Evolutionary conservation across 805 yeast genomes (phyloP).

Genomic region (Helenozyma baotianmanensis): DNA sequence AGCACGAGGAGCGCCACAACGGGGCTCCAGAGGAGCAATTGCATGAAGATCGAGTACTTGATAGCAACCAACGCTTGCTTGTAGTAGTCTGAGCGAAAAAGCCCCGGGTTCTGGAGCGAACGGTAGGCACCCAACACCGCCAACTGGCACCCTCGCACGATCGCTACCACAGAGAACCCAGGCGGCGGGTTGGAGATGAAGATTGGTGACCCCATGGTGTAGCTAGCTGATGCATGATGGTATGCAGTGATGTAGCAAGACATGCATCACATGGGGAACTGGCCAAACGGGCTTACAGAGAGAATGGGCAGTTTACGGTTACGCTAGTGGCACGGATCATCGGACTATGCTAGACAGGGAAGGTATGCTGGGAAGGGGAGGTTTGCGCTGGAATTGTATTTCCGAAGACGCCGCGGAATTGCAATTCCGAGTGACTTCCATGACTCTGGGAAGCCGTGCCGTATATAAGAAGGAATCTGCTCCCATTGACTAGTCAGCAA

Average conservation of each 20-base stretch:
- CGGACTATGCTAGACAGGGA: no score
- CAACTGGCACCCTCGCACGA: slow-evolving; percentile 52
- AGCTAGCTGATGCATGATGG: no score
- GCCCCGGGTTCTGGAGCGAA: slow-evolving; percentile 39
- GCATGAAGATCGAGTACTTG: slow-evolving; percentile 33
- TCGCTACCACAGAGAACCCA: slow-evolving; percentile 45
- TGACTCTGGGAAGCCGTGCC: no score
- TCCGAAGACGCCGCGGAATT: slow-evolving; percentile 1
- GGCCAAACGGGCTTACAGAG: no score
- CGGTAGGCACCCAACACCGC: slow-evolving; percentile 47
- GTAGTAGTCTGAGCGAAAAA: slow-evolving; percentile 28
- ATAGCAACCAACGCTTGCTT: slow-evolving; percentile 32
- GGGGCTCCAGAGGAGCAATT: slow-evolving; percentile 24
- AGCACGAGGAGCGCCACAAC: slow-evolving; percentile 14
- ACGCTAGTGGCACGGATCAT: no score
- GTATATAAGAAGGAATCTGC: no score
- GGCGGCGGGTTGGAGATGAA: slow-evolving; percentile 55
- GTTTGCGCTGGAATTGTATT: not conserved
- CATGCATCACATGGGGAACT: no score
- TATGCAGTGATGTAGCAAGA: no score
- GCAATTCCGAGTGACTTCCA: slow-evolving; percentile 1
- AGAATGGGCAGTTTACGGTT: no score
- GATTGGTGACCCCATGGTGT: slow-evolving; percentile 55
- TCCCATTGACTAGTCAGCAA: no score
- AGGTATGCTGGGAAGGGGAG: no score